A percentile compares a stretch with the other conserved stretches of the same genome.
Conservation (phyloP, 371 early-diverging fungal species). For the Parasitella parasitica region DNA sequence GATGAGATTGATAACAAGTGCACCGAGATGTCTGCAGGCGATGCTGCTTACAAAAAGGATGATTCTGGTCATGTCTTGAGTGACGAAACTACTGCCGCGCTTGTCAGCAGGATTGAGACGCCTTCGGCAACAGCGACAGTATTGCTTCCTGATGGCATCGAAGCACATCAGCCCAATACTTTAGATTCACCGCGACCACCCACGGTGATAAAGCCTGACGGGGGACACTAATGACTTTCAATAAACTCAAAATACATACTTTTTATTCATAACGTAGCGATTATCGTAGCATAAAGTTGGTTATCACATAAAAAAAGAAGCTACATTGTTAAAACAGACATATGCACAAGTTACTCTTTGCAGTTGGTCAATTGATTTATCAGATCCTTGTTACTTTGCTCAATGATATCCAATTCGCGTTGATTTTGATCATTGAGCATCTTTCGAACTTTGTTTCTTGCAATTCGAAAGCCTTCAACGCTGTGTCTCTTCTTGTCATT, state of each 20-base stretch:
- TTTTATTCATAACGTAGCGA: background rate
- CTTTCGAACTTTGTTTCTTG: background rate
- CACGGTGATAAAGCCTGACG: background rate
- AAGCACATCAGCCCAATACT: background rate
- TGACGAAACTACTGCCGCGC: background rate
- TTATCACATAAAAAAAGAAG: no score
- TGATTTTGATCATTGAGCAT: background rate
- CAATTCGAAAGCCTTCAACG: background rate
- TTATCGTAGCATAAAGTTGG: no score
- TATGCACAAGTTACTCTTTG: background rate
- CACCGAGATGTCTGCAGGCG: background rate
- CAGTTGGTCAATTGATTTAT: background rate
- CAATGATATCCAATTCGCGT: background rate
- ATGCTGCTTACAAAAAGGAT: background rate
- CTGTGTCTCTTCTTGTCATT: background rate
- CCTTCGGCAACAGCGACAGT: background rate
- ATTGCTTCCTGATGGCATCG: background rate
- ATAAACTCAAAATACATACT: background rate
- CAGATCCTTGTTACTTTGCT: background rate
- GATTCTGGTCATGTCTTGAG: background rate
- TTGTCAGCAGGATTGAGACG: background rate
- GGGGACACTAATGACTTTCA: background rate
- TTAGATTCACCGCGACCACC: background rate
- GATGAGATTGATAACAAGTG: conserved; percentile 3
- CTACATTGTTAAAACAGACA: no score